Evolutionary conservation across 805 yeast species (phyloP), one percentile per base, ranked within the genome.

Genomic region (Cyberlindnera americana): DNA sequence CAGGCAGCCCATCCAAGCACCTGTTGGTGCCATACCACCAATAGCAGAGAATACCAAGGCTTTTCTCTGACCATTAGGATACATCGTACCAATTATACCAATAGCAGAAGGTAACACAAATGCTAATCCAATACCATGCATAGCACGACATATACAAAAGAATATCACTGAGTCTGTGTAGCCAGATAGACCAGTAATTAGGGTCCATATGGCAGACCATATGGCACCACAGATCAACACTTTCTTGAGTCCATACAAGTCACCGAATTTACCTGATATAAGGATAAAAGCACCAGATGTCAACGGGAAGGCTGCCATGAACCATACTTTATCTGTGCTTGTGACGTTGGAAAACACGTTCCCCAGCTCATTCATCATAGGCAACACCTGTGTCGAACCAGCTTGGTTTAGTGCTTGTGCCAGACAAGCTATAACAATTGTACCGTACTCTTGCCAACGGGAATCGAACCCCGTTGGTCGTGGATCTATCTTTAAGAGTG

Each of bases 241-340:
- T 29, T 56, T 62, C 41, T 76, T 78, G 37, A 81, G 65, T 0
- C 93, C 93, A 49, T 75, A 77, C 12, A 83, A 62, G 52, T 84
- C 95, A 24, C 95, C 93, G 33, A 82, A 53, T 35, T 80, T 69
- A 9, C 93, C 93, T 24, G 83, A 72, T 6, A 79, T 65, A 26
- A 84, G 58, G 35, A 84, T 83, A 44, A 83, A 77, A 0, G 93
- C 81, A 11, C 91, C 91, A 4, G 82, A 76, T 0, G 87, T 77
- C 39, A 84, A 60, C 0, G 87, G 78, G 54, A 76, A 82, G 0
- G 86, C 73, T 2, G 89, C 88, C 68, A 78, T 70, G 54, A 78
- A 76, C 93, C 95, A 81, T 4, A 48, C 67, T 41, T 70, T 67
- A 31, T 66, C 64, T 5, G 49, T 47, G 8, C 41, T 35, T 0